Conservation (phyloP, 495 filamentous ascomycete species). For the Podospora pseudopauciseta region DNA sequence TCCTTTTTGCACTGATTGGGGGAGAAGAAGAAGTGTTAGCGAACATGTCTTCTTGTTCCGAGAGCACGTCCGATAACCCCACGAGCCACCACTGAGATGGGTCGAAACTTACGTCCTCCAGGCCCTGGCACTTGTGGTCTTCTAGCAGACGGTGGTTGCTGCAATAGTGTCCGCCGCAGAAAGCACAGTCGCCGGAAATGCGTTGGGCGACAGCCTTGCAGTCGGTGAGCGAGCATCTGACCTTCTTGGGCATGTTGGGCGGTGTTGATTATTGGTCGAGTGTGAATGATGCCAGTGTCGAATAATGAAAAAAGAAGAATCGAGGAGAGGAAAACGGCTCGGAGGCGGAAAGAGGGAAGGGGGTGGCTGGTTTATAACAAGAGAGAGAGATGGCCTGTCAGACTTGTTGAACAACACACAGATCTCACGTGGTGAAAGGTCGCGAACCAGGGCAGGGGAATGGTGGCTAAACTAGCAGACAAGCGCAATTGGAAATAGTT, state of each 20-base stretch:
- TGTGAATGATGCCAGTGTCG: background rate
- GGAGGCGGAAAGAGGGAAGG: background rate
- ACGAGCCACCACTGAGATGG: slow-evolving; percentile 46
- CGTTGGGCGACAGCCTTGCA: slow-evolving; percentile 82
- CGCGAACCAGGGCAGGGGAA: background rate
- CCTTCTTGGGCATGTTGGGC: slow-evolving; percentile 67
- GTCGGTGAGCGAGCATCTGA: slow-evolving; percentile 80
- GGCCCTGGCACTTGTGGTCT: slow-evolving; percentile 85
- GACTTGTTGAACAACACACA: slow-evolving; percentile 5
- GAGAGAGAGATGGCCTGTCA: slow-evolving; percentile 6
- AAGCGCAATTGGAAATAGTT: slow-evolving; percentile 30
- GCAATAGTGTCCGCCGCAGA: slow-evolving; percentile 91
- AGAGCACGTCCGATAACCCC: slow-evolving; percentile 41
- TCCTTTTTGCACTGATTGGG: slow-evolving; percentile 84
- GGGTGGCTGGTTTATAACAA: slow-evolving; percentile 14
- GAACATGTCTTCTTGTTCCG: slow-evolving; percentile 26
- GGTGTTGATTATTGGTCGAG: slow-evolving; percentile 14
- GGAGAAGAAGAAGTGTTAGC: slow-evolving; percentile 28
- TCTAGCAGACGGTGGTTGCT: slow-evolving; percentile 90
- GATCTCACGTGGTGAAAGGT: slow-evolving; percentile 27
- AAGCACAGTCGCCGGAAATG: slow-evolving; percentile 93
- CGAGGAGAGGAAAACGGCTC: background rate
- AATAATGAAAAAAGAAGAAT: background rate
- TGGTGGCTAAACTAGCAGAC: slow-evolving; percentile 22
- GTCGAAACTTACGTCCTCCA: slow-evolving; percentile 69